Base-by-base conservation (phyloP, 2,329 filamentous ascomycete species). In the Rasamsonia emersonii region DNA sequence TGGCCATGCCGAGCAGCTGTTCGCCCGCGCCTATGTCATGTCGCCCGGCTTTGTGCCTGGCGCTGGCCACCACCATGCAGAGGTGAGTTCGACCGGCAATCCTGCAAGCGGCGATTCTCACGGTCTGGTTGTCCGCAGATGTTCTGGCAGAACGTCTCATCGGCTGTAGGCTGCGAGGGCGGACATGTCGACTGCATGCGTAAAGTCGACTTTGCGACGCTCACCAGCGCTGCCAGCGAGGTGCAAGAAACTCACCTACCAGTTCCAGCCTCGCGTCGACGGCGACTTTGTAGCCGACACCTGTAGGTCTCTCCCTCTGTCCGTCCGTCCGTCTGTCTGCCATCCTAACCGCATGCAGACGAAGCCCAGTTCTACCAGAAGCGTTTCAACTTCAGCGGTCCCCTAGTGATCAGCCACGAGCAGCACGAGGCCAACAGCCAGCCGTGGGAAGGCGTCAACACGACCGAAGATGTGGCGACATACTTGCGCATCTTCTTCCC, bases 261-360 rank as follows among this genome's bases (percentile, higher is more conserved):
- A 56, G 37, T 45, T 58, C 29, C 55, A 59, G 39, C 56, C 56
- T 11, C 51, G 55, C 9, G 53, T 58, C 13, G 56, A 59, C 20
- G 56, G 54, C 9, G 47, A 58, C 37, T 47, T 59, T 28, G 36
- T 59, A 26, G 47, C 51, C 6, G 53, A 59, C 33, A 58, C 50
- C 5, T 42, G 27, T 29, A 29, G 9, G 16, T 54, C 39, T 45
- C 37, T 36, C 36, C 19, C 32, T n/a, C 11, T 26, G n/a, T n/a
- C n/a, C n/a, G n/a, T n/a, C n/a, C n/a, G n/a, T n/a, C n/a, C n/a
- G n/a, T n/a, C n/a, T n/a, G n/a, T n/a, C n/a, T n/a, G n/a, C n/a
- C n/a, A n/a, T n/a, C n/a, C 23, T 15, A 10, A 9, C 10, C 16
- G 13, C 18, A 16, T 29, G 8, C n/a, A 29, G 10, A 60, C 32